phyloP scores from a whole-genome alignment of 495 filamentous ascomycete genomes.

The Podospora pseudocomata region DNA sequence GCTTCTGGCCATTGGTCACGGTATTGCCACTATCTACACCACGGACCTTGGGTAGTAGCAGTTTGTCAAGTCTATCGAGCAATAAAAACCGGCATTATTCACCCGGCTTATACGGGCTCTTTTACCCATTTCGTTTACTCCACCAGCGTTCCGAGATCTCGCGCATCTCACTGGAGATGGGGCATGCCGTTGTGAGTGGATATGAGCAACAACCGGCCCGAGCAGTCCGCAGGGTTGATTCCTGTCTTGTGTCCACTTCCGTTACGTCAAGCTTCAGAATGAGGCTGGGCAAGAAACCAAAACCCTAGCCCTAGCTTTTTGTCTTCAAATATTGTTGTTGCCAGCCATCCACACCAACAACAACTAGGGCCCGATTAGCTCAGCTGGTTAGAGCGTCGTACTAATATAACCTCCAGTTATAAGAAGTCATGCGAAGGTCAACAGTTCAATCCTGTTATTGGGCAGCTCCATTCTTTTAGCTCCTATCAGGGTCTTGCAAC shows the following conservation, averaged over 20 bases:
- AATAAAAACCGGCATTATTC: neutral
- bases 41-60: neutral
- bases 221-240: neutral
- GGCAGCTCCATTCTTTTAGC: neutral
- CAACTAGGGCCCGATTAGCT: conserved; percentile 12
- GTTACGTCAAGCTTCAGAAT: neutral
- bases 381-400: conserved; percentile 15
- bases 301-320: neutral
- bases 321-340: too few species aligned
- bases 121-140: neutral
- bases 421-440: conserved; percentile 15
- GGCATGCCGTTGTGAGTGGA: conserved; percentile 1
- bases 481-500: too few species aligned
- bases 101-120: neutral
- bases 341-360: neutral
- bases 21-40: neutral
- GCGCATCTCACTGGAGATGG: neutral
- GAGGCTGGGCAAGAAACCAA: neutral
- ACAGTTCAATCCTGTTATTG: conserved; percentile 19
- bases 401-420: conserved; percentile 11
- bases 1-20: neutral
- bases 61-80: neutral
- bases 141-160: neutral
- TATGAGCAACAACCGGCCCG: neutral
- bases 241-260: neutral